Conservation (phyloP, 768 basidiomycete genomes). For the Hydnomerulius pinastri region DNA sequence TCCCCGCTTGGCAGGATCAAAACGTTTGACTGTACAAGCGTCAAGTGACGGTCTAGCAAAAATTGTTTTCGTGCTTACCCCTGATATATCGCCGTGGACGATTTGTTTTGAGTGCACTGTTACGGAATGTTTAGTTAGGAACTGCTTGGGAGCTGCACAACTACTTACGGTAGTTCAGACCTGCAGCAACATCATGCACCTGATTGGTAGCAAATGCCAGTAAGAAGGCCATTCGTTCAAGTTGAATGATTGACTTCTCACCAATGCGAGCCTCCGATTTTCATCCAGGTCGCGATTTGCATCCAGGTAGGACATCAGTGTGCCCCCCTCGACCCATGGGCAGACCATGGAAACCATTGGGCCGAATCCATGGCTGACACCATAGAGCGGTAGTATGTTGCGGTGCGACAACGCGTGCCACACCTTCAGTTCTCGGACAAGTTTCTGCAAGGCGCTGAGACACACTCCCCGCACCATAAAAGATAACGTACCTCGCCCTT, state of each 20-base stretch:
- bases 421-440: neutral
- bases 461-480: too few relatives aligned
- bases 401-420: conserved; percentile 1
- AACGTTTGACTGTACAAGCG: conserved; percentile 40
- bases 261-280: conserved; percentile 20
- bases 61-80: neutral
- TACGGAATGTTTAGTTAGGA: neutral
- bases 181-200: conserved; percentile 1
- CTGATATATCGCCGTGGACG: conserved; percentile 8
- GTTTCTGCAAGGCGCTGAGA: too few relatives aligned
- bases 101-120: conserved; percentile 1
- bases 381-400: conserved; percentile 23
- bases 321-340: conserved; percentile 21
- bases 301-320: conserved; percentile 15
- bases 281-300: conserved; percentile 16
- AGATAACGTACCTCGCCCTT: too few relatives aligned
- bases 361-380: conserved; percentile 19
- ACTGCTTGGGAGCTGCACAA: neutral
- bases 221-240: too few relatives aligned
- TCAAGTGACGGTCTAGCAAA: neutral
- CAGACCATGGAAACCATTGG: conserved; percentile 21
- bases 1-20: conserved; percentile 40
- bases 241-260: neutral
- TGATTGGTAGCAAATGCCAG: neutral
- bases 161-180: conserved; percentile 3